phyloP scores from a whole-genome alignment of 2,329 filamentous ascomycete species.

The Paecilomyces fulvus region DNA sequence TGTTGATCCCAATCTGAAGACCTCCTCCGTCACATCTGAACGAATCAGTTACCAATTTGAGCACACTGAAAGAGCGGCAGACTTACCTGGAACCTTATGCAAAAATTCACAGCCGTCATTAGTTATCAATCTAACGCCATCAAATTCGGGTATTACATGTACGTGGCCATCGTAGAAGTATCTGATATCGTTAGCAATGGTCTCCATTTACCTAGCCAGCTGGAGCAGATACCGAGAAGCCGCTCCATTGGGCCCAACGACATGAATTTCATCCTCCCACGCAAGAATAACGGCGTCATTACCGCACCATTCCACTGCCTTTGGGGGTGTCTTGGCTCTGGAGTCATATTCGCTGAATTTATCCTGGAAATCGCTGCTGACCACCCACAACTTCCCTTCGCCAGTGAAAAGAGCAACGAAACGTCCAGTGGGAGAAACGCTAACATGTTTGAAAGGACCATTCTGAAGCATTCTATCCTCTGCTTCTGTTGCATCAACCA shows the following conservation, averaged over 20 bases:
- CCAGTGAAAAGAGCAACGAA: constrained; percentile 81
- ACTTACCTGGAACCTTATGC: constrained; percentile 70
- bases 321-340: constrained; percentile 72
- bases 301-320: constrained; percentile 91
- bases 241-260: constrained; percentile 76
- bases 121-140: constrained; percentile 83
- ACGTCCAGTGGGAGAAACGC: constrained; percentile 82
- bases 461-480: constrained; percentile 87
- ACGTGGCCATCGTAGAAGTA: constrained; percentile 90
- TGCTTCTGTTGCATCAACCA: constrained; percentile 79
- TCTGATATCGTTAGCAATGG: constrained; percentile 32
- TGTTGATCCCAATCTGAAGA: constrained; percentile 80
- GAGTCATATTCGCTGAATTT: constrained; percentile 88
- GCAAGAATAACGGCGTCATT: constrained; percentile 88
- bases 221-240: constrained; percentile 46
- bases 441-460: constrained; percentile 84
- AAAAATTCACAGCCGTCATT: constrained; percentile 95
- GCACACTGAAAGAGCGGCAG: constrained; percentile 4
- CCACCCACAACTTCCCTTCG: constrained; percentile 80
- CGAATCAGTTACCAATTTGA: not conserved
- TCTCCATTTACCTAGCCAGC: not conserved
- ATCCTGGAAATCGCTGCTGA: constrained; percentile 90
- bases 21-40: constrained; percentile 67
- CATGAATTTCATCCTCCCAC: constrained; percentile 95
- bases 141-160: constrained; percentile 77